Evolutionary conservation across 2,329 filamentous ascomycete species (phyloP).

Genomic region (Macrophomina pseudophaseolina): DNA sequence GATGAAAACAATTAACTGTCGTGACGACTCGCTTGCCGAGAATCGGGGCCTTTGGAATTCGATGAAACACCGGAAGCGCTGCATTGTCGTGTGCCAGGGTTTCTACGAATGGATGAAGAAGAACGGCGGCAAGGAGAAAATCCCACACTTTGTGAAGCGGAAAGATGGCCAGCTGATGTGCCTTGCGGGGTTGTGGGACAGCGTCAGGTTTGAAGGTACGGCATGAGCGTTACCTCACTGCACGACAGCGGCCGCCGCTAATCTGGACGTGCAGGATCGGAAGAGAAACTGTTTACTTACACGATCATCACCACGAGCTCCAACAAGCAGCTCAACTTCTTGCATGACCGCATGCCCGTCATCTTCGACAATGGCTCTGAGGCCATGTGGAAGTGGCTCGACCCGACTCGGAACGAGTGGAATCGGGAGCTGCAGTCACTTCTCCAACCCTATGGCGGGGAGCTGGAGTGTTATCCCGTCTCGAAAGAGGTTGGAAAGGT

Average conservation of each 20-base stretch:
- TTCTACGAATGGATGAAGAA: slow-evolving; percentile 97
- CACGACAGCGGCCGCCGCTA: slow-evolving; percentile 30
- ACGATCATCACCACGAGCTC: slow-evolving; percentile 91
- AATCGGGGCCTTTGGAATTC: slow-evolving; percentile 85
- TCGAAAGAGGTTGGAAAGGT: slow-evolving; percentile 91
- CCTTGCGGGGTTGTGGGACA: slow-evolving; percentile 92
- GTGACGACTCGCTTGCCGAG: slow-evolving; percentile 80
- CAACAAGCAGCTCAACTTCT: slow-evolving; percentile 79
- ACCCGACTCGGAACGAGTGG: slow-evolving; percentile 76
- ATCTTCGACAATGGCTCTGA: slow-evolving; percentile 79
- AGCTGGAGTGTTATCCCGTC: slow-evolving; percentile 85
- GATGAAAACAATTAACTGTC: slow-evolving; percentile 93
- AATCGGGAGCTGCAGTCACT: slow-evolving; percentile 76
- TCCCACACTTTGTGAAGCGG: slow-evolving; percentile 82
- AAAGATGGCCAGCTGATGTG: slow-evolving; percentile 85
- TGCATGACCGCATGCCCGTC: slow-evolving; percentile 96
- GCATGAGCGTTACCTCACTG: slow-evolving; percentile 25
- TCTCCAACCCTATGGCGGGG: slow-evolving; percentile 78
- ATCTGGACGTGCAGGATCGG: slow-evolving; percentile 53
- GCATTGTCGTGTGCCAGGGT: slow-evolving; percentile 84
- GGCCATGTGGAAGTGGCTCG: slow-evolving; percentile 75
- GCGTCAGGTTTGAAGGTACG: slow-evolving; percentile 76
- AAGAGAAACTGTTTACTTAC: slow-evolving; percentile 81
- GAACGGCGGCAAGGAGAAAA: slow-evolving; percentile 74
- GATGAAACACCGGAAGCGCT: slow-evolving; percentile 90